phyloP scores from a whole-genome alignment of 2,329 filamentous ascomycete species.

The Didymella sp. region DNA sequence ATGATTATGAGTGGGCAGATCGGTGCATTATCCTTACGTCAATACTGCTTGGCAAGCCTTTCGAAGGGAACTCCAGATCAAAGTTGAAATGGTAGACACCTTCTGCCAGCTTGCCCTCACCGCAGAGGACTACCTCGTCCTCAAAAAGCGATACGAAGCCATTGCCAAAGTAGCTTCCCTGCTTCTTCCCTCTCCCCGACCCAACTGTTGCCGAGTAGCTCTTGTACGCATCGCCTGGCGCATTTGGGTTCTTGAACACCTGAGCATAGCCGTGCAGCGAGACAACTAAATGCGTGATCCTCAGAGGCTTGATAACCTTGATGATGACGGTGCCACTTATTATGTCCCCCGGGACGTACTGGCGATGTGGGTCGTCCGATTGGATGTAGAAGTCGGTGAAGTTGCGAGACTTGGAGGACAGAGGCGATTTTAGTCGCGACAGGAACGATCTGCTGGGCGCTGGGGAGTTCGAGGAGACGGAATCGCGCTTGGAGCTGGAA shows the following conservation, averaged over 20 bases:
- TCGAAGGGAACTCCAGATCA: conserved; percentile 72
- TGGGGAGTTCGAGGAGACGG: conserved; percentile 40
- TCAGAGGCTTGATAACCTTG: conserved; percentile 74
- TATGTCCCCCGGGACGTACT: conserved; percentile 76
- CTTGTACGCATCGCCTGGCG: conserved; percentile 62
- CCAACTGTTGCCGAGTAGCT: conserved; percentile 59
- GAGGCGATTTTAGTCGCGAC: conserved; percentile 63
- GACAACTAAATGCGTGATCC: conserved; percentile 81
- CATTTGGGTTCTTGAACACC: conserved; percentile 74
- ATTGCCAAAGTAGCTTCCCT: conserved; percentile 71
- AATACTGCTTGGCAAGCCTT: conserved; percentile 85
- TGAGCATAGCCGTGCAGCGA: conserved; percentile 79
- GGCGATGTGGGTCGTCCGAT: conserved; percentile 77
- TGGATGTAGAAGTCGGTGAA: conserved; percentile 80
- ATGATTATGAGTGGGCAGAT: conserved; percentile 13
- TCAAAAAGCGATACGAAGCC: conserved; percentile 82
- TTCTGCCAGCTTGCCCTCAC: conserved; percentile 75
- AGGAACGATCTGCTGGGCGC: conserved; percentile 51
- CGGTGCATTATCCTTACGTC: conserved; percentile 68
- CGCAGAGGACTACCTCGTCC: conserved; percentile 80
- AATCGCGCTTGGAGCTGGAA: conserved; percentile 47
- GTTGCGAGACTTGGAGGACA: conserved; percentile 66
- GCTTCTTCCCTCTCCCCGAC: conserved; percentile 60
- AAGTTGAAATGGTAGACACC: conserved; percentile 83
- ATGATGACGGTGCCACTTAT: conserved; percentile 76